These are phyloP conservation scores for Schwanniomyces polymorphus DNA, from an alignment of 805 yeast species.

Conservation along the genomic window DNA sequence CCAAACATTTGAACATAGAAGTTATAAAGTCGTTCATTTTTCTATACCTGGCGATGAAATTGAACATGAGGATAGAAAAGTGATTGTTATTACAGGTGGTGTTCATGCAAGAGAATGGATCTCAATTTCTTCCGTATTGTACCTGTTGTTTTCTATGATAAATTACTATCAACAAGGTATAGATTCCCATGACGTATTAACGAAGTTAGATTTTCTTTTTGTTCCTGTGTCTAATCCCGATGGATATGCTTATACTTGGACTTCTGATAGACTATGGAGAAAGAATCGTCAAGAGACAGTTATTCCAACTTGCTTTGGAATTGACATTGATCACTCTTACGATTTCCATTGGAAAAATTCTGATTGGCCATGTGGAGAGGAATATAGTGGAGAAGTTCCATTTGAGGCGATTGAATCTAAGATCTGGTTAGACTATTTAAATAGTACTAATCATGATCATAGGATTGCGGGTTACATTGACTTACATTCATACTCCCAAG, in stretches of 20 bases:
- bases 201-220: constrained; percentile 67
- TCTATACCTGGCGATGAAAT: constrained; percentile 44
- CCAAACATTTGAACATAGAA: constrained; percentile 71
- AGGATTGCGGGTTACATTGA: constrained; percentile 76
- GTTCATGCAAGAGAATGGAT: constrained; percentile 93
- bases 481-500: constrained; percentile 83
- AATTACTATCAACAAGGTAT: constrained; percentile 29
- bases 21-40: constrained; percentile 65
- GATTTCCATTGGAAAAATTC: constrained; percentile 69
- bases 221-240: constrained; percentile 89
- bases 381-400: constrained; percentile 73
- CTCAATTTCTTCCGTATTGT: constrained; percentile 68
- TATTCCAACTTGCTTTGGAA: constrained; percentile 68
- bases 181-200: constrained; percentile 38
- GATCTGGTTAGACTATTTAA: constrained; percentile 41
- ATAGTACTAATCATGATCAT: constrained; percentile 50
- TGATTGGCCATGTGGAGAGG: constrained; percentile 80
- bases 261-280: constrained; percentile 78
- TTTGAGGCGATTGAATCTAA: constrained; percentile 50
- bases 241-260: constrained; percentile 87
- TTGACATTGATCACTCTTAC: constrained; percentile 85
- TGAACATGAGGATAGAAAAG: constrained; percentile 44
- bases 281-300: constrained; percentile 78
- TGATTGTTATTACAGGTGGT: constrained; percentile 80
- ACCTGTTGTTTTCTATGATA: constrained; percentile 42